These are phyloP conservation scores for Podila clonocystis DNA, from an alignment of 192 early-diverging fungal species.

Conservation along the genomic window DNA sequence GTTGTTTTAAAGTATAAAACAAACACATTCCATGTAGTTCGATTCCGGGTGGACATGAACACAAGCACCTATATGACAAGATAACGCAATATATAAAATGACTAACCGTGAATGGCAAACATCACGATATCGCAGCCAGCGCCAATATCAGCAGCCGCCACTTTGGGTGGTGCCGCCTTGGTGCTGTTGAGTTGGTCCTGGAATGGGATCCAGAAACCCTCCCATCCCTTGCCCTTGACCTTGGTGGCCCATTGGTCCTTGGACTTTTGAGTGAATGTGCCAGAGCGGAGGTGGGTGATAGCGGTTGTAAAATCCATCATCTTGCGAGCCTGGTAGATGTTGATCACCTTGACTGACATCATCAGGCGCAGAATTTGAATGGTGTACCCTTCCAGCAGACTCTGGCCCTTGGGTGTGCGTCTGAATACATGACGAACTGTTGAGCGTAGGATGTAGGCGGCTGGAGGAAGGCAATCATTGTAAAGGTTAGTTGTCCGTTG, in stretches of 20 bases:
- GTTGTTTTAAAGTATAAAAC: conserved; percentile 10
- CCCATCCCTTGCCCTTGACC: conserved; percentile 35
- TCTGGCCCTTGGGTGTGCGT: conserved; percentile 38
- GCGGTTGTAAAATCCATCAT: conserved; percentile 16
- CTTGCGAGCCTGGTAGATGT: conserved; percentile 13
- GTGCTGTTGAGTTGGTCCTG: conserved; percentile 29
- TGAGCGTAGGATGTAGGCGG: conserved; percentile 20
- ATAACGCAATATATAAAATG: not conserved
- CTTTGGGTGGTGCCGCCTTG: conserved; percentile 5
- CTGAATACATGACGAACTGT: conserved; percentile 31
- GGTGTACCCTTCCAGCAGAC: conserved; percentile 8
- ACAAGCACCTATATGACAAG: not conserved
- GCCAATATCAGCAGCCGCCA: conserved; percentile 21
- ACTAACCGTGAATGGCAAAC: conserved; percentile 44
- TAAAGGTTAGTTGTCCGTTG: not conserved
- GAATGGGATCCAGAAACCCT: conserved; percentile 49
- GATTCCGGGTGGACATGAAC: too few relatives aligned
- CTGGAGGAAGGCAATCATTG: not conserved
- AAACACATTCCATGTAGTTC: not conserved
- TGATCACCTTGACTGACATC: conserved; percentile 22
- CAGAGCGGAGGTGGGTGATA: conserved; percentile 13
- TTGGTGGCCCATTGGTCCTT: conserved; percentile 42
- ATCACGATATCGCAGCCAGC: conserved; percentile 43
- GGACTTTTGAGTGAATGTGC: conserved; percentile 25
- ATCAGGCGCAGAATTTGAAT: conserved; percentile 22